Base-by-base conservation (phyloP, 163 green algal genomes). In the Chlorella variabilis region DNA sequence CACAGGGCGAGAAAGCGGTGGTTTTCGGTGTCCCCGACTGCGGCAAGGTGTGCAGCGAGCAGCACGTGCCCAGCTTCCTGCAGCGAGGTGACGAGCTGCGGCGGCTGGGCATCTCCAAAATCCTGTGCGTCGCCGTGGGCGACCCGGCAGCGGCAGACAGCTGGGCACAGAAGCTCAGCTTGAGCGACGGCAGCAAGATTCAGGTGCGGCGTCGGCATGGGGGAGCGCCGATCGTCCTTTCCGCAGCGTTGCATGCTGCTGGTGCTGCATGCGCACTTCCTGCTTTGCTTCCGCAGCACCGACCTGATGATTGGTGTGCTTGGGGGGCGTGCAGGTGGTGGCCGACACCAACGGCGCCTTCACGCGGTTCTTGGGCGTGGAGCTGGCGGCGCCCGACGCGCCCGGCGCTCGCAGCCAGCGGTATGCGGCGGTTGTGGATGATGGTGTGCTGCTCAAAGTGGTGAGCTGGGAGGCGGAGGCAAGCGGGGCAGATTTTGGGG, bases 1-100 rank as follows among this genome's bases (percentile, higher is more conserved):
- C 38, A 36, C 82, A 98, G 94, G 91, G 89, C 27, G 77, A 91
- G 51, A 89, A 90, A 21, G 81, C 89, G 0, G 88, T 95, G 27
- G 41, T 97, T 3, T 94, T 97, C 67, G 94, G 94, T n/a, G 89
- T 98, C 38, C 94, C 94, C n/a, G 92, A 95, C 78, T 84, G 88
- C 36, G 94, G 94, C 31, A 91, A 91, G 29, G 86, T 96, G 0
- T 98, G 94, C 84, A 92, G 85, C 23, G 88, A 97, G 76, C 81
- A 93, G 75, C 93, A 97, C 74, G 80, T 94, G 31, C 92, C 93
- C 7, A 83, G 82, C 25, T 98, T 93, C 75, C 71, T 95, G 23
- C 45, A 91, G 31, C 81, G 88, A 54, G 91, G 93, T 69, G 67
- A 87, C 38, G 81, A 77, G 29, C 38, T 93, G 61, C 77, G 84